Conservation (phyloP, 257 asterid species). For the Solanum sparsipilum region DNA sequence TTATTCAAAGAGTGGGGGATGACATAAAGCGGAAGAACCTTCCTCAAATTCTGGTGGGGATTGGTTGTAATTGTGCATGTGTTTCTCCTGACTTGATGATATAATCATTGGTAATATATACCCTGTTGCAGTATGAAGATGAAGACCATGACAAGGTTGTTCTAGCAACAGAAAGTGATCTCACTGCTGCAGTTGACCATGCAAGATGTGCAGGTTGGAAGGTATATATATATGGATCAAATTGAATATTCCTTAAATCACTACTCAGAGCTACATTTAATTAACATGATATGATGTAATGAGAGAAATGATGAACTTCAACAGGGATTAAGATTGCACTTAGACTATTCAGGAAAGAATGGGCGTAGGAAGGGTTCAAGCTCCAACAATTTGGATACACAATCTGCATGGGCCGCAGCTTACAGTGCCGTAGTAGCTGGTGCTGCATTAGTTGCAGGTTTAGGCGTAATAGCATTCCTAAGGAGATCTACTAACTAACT, state of each 20-base stretch:
- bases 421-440: constrained; percentile 77
- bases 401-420: constrained; percentile 57
- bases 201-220: constrained; percentile 93
- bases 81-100: not conserved
- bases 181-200: constrained; percentile 81
- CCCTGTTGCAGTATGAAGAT: constrained; percentile 69
- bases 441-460: constrained; percentile 72
- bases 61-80: not conserved
- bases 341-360: constrained; percentile 50
- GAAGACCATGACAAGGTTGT: constrained; percentile 81
- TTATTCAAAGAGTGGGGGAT: constrained; percentile 83
- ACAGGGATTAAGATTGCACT: constrained; percentile 78
- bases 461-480: constrained; percentile 63
- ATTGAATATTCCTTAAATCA: not conserved
- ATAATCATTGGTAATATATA: not conserved
- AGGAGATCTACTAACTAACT: constrained; percentile 28
- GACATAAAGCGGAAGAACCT: constrained; percentile 74
- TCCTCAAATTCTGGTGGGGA: constrained; percentile 75
- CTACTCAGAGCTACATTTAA: not conserved
- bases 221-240: constrained; percentile 26
- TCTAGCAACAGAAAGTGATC: constrained; percentile 85
- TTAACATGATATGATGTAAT: not conserved
- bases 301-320: not conserved
- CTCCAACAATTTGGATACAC: constrained; percentile 18
- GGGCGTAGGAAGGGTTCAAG: constrained; percentile 27